phyloP scores from a whole-genome alignment of 2,329 filamentous ascomycete genomes.

The Cadophora malorum region DNA sequence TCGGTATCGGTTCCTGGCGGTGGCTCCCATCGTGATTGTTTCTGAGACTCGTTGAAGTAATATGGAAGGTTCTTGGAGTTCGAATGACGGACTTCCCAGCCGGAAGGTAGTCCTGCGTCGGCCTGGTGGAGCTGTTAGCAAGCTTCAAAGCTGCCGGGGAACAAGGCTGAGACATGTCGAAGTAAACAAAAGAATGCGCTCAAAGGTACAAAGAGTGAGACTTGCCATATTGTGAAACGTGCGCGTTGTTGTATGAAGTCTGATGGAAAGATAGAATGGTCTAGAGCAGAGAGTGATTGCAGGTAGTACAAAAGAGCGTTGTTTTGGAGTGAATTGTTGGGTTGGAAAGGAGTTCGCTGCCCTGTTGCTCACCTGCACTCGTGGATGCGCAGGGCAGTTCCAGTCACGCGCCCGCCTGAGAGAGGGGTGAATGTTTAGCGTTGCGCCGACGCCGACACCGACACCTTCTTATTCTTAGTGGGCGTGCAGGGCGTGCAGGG shows the following conservation, averaged over 20 bases:
- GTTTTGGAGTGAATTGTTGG: slow-evolving; percentile 5
- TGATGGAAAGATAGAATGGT: slow-evolving; percentile 15
- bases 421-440: not conserved
- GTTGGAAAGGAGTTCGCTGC: not conserved
- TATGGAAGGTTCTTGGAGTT: slow-evolving; percentile 99
- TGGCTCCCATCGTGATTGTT: slow-evolving; percentile 94
- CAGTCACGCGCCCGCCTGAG: not conserved
- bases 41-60: slow-evolving; percentile 91
- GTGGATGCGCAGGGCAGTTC: not conserved
- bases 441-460: too few species aligned
- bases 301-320: slow-evolving; percentile 22
- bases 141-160: slow-evolving; percentile 19
- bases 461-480: not conserved
- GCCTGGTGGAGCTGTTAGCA: slow-evolving; percentile 51
- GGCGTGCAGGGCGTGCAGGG: not conserved
- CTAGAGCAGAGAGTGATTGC: slow-evolving; percentile 22
- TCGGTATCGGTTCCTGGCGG: slow-evolving; percentile 87
- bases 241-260: slow-evolving; percentile 11
- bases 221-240: slow-evolving; percentile 39
- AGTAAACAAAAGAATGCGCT: slow-evolving; percentile 33
- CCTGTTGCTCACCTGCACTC: too few species aligned
- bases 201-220: slow-evolving; percentile 11
- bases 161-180: slow-evolving; percentile 19
- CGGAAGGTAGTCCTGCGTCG: slow-evolving; percentile 80
- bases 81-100: slow-evolving; percentile 96